These are phyloP conservation scores for Dactylellina drechsleri DNA, from an alignment of 2,329 filamentous ascomycete species.

Conservation along the genomic window DNA sequence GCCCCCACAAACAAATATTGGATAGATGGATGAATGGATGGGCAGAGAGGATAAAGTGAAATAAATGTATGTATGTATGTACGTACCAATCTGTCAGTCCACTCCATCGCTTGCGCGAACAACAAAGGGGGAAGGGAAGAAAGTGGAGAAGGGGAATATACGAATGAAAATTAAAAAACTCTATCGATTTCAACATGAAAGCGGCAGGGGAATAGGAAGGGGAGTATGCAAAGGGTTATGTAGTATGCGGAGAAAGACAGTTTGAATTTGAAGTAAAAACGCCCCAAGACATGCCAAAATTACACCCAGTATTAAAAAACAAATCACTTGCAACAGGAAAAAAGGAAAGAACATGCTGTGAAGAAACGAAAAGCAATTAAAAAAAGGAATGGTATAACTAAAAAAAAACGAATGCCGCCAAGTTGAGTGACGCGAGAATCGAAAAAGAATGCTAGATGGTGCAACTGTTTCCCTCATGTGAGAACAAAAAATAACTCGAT, in stretches of 20 bases:
- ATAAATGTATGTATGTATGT: neutral
- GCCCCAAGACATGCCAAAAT: slow-evolving; percentile 53
- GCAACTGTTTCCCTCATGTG: slow-evolving; percentile 2
- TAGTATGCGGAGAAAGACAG: slow-evolving; percentile 21
- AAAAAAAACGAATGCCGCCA: slow-evolving; percentile 35
- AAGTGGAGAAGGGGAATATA: slow-evolving; percentile 1
- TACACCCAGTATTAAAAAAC: slow-evolving; percentile 48
- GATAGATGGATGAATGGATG: neutral
- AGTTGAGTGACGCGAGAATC: slow-evolving; percentile 50
- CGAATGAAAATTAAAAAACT: neutral
- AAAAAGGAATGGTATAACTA: neutral
- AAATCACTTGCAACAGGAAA: slow-evolving; percentile 4
- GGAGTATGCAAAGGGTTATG: neutral
- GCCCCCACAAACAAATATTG: neutral
- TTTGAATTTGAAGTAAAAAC: slow-evolving; percentile 39
- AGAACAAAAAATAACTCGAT: slow-evolving; percentile 9
- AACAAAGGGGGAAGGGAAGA: neutral
- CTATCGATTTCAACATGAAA: slow-evolving; percentile 10
- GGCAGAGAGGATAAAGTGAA: neutral
- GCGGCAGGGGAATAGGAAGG: slow-evolving; percentile 2
- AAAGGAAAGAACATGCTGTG: slow-evolving; percentile 21
- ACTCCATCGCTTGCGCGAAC: neutral
- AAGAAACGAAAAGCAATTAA: slow-evolving; percentile 20
- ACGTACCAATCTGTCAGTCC: slow-evolving; percentile 19
- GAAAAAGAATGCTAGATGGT: slow-evolving; percentile 30